phyloP scores from a whole-genome alignment of 1,284 basidiomycete species.

The Flammula alnicola region DNA sequence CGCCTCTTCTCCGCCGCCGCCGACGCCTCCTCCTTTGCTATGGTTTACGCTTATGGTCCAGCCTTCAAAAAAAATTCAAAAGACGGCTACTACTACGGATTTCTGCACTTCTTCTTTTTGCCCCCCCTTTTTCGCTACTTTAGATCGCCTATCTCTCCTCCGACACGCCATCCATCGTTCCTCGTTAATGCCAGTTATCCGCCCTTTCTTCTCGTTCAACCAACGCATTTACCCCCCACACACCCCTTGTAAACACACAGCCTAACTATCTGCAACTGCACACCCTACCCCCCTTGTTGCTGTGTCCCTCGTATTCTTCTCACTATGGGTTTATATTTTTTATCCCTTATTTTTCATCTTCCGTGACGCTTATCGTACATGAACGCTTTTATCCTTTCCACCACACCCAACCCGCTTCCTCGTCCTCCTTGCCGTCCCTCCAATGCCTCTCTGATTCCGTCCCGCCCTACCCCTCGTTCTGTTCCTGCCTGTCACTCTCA shows the following conservation, averaged over 20 bases:
- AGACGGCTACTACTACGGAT: slow-evolving; percentile 6
- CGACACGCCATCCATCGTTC: background rate
- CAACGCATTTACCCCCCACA: background rate
- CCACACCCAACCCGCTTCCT: background rate
- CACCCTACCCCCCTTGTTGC: background rate
- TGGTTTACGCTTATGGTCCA: slow-evolving; percentile 4
- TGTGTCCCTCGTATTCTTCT: background rate
- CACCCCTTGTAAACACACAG: slow-evolving; percentile 1
- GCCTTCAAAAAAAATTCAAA: slow-evolving; percentile 7
- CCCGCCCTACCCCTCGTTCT: too few relatives aligned
- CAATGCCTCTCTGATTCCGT: slow-evolving; percentile 8
- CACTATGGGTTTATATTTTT: slow-evolving; percentile 10
- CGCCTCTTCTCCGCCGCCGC: background rate
- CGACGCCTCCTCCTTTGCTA: background rate
- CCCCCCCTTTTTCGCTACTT: slow-evolving; percentile 6
- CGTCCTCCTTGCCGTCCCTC: slow-evolving; percentile 3
- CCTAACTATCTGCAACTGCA: too few relatives aligned
- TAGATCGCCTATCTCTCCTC: slow-evolving; percentile 7
- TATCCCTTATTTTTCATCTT: slow-evolving; percentile 4
- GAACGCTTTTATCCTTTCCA: background rate
- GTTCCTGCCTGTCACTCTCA: background rate
- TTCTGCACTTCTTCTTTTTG: slow-evolving; percentile 4
- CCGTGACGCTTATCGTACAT: slow-evolving; percentile 10
- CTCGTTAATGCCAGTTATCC: slow-evolving; percentile 7
- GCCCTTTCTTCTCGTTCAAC: background rate